Evolutionary conservation across 169 alveolate species (phyloP).

Genomic region (Theileria orientalis): DNA sequence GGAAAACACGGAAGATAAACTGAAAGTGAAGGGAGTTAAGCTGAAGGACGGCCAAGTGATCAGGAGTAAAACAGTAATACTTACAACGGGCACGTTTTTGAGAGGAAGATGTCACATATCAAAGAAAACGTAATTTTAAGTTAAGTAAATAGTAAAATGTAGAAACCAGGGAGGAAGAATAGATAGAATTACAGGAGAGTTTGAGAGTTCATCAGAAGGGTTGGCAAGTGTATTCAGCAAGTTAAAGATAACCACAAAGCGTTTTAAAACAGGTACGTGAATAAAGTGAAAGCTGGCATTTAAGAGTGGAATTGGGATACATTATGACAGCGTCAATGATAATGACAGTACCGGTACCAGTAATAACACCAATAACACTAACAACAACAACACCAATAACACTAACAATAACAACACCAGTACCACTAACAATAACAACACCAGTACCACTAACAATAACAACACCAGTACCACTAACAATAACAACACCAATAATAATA

Average conservation of each 20-base stretch:
- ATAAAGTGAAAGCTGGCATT: no score
- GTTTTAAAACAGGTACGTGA: constrained; percentile 69
- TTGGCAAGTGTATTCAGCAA: constrained; percentile 58
- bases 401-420: no score
- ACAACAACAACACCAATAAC: no score
- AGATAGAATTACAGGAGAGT: constrained; percentile 59
- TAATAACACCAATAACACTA: no score
- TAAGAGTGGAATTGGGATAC: no score
- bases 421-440: no score
- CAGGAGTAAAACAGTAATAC: constrained; percentile 67
- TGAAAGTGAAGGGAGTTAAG: constrained; percentile 62
- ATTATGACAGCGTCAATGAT: no score
- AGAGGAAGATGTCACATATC: constrained; percentile 86
- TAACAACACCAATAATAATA: no score
- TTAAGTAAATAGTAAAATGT: neutral
- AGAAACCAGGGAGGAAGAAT: constrained; percentile 72
- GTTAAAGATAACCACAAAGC: constrained; percentile 24
- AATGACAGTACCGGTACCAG: no score
- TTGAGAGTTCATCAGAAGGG: constrained; percentile 66
- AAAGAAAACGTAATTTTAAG: constrained; percentile 52
- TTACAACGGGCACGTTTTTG: constrained; percentile 91
- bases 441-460: no score
- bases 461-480: no score
- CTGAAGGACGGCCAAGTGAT: constrained; percentile 62
- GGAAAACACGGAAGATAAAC: constrained; percentile 1